Evolutionary conservation across 306 rosid species (phyloP).

Genomic region (Inga oerstediana): DNA sequence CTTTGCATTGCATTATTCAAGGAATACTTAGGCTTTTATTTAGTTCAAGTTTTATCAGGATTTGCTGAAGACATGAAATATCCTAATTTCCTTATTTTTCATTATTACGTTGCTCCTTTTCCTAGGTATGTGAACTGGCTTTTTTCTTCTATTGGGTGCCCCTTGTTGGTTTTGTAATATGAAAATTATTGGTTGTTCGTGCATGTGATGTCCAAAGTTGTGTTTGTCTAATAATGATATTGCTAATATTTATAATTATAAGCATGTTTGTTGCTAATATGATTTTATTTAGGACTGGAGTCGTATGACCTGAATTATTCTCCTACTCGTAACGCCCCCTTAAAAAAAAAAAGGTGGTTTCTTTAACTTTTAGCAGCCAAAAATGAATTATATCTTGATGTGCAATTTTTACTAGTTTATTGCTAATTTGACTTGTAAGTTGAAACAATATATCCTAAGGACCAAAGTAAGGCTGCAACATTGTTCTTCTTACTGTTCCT

Average conservation of each 20-base stretch:
- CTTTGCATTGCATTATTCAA: not conserved
- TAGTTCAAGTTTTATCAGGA: not conserved
- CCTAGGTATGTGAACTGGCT: not conserved
- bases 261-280: conserved; percentile 17
- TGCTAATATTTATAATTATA: conserved; percentile 8
- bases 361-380: not conserved
- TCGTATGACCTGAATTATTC: conserved; percentile 6
- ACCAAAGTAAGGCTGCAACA: not conserved
- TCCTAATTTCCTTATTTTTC: not conserved
- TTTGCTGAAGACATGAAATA: not conserved
- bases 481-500: not conserved
- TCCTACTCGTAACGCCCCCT: not conserved
- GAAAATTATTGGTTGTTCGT: not conserved
- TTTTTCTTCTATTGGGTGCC: not conserved
- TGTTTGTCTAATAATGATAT: not conserved
- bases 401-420: not conserved
- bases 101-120: not conserved
- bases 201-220: not conserved
- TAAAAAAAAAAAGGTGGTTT: not conserved
- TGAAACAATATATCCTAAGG: not conserved
- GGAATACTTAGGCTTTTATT: not conserved
- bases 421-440: not conserved
- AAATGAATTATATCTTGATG: not conserved
- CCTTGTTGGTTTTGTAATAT: not conserved
- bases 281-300: conserved; percentile 11